Conservation (phyloP, 179 eudicot species). For the Kewa caespitosa region DNA sequence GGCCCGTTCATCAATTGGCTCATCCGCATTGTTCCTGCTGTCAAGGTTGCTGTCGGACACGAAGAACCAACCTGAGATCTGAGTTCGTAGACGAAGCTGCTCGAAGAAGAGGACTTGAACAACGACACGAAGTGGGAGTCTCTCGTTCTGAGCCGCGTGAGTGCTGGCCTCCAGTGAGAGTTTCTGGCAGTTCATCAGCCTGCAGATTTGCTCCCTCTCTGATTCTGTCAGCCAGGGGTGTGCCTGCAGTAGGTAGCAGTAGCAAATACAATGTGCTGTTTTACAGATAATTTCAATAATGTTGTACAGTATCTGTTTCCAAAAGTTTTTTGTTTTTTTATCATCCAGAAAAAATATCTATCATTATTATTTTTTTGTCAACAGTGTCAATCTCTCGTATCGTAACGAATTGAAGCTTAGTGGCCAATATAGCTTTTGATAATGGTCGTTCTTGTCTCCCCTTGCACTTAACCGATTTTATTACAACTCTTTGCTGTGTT, state of each 20-base stretch:
- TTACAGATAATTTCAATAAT: no score
- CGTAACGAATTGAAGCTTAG: no score
- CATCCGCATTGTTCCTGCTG: constrained; percentile 32
- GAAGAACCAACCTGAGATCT: constrained; percentile 77
- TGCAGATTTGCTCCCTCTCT: constrained; percentile 75
- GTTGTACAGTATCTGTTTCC: no score
- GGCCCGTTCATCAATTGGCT: constrained; percentile 52
- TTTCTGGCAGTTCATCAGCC: constrained; percentile 79
- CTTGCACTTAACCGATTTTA: no score
- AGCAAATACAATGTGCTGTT: no score
- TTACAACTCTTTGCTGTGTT: no score
- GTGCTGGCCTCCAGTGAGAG: constrained; percentile 83
- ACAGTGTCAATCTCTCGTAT: no score
- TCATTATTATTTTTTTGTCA: no score
- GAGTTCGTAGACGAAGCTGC: constrained; percentile 70
- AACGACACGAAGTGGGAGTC: constrained; percentile 75
- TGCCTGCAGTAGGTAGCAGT: constrained; percentile 58
- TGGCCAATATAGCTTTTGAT: no score
- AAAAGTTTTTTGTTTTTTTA: no score
- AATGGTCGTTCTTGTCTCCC: no score
- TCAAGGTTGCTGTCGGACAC: constrained; percentile 67
- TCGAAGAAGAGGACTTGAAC: constrained; percentile 88
- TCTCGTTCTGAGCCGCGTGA: constrained; percentile 87
- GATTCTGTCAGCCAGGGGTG: constrained; percentile 80
- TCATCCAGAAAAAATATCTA: no score